Conservation (phyloP, 2,329 filamentous ascomycete genomes). For the Aspergillus pseudoviridinutans region DNA sequence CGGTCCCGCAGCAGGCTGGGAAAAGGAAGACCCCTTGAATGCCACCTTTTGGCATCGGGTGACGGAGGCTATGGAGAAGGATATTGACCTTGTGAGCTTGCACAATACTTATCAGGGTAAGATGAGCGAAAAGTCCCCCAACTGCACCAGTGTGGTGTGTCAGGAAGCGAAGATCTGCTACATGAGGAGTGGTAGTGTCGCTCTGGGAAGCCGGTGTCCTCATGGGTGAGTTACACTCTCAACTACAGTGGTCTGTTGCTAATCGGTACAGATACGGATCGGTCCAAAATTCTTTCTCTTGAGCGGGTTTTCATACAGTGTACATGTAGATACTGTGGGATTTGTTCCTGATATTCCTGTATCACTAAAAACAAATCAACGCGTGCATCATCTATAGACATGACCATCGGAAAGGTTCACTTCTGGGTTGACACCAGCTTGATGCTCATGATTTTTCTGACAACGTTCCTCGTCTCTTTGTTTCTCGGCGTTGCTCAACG, state of each 20-base stretch:
- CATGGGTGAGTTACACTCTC: constrained; percentile 41
- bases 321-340: neutral
- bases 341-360: neutral
- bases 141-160: constrained; percentile 51
- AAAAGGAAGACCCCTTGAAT: constrained; percentile 49
- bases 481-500: neutral
- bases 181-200: constrained; percentile 54
- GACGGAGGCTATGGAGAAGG: constrained; percentile 54
- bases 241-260: neutral
- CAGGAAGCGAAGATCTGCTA: constrained; percentile 56
- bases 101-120: constrained; percentile 54
- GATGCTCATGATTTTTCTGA: neutral
- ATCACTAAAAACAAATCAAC: neutral
- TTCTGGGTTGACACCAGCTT: neutral
- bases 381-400: neutral
- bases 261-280: constrained; percentile 30
- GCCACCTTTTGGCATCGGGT: constrained; percentile 58
- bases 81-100: constrained; percentile 46
- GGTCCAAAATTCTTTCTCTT: constrained; percentile 38
- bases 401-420: neutral
- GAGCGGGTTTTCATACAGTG: neutral
- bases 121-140: constrained; percentile 47
- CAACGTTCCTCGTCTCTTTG: neutral
- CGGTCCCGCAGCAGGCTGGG: constrained; percentile 43
- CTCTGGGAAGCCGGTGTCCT: constrained; percentile 49